Conservation (phyloP, 768 basidiomycete species). For the Trametes meyenii region DNA sequence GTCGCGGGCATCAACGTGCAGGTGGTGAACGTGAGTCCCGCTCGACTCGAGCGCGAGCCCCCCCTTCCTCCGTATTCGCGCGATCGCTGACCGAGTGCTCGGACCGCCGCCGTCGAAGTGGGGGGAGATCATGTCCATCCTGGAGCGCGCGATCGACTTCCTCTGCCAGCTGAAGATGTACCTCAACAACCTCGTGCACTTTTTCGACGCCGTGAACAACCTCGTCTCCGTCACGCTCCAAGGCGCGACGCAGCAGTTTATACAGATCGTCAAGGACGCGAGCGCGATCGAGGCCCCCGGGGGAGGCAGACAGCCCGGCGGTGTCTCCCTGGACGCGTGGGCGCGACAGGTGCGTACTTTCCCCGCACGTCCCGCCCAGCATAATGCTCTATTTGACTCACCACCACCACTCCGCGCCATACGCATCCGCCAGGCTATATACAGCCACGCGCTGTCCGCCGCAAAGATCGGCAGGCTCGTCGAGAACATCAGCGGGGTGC, state of each 20-base stretch:
- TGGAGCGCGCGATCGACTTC: not conserved
- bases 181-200: slow-evolving; percentile 9
- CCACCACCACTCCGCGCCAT: too few species aligned
- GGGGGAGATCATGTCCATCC: slow-evolving; percentile 1
- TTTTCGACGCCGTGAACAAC: slow-evolving; percentile 6
- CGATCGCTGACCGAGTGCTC: not conserved
- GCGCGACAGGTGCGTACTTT: slow-evolving; percentile 2
- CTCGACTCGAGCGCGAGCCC: too few species aligned
- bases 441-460: slow-evolving; percentile 4
- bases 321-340: not conserved
- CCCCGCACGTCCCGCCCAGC: too few species aligned
- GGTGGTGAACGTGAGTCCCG: not conserved
- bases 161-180: slow-evolving; percentile 7
- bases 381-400: too few species aligned
- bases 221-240: slow-evolving; percentile 1
- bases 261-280: slow-evolving; percentile 6
- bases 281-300: not conserved
- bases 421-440: not conserved
- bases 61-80: not conserved
- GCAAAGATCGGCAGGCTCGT: slow-evolving; percentile 7
- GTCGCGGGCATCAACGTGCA: not conserved
- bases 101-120: not conserved
- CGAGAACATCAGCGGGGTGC: slow-evolving; percentile 5
- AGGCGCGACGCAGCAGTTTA: slow-evolving; percentile 1
- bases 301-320: not conserved